Evolutionary conservation across 1,284 basidiomycete species (phyloP).

Genomic region (Apiotrichum gamsii): DNA sequence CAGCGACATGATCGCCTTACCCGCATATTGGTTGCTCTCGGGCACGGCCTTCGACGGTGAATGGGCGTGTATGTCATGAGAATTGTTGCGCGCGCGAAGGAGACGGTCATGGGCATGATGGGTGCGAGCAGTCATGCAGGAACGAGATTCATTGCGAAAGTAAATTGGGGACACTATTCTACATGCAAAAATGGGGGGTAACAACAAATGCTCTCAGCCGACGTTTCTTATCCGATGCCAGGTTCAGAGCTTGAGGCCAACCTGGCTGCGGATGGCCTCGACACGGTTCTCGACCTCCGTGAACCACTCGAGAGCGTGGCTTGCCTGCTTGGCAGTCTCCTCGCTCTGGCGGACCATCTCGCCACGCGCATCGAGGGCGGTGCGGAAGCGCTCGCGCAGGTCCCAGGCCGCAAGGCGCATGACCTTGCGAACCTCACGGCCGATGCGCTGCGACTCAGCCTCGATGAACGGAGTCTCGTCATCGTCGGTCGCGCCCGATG

Average conservation of each 20-base stretch:
- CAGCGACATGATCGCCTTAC: too few species aligned
- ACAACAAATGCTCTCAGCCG: neutral
- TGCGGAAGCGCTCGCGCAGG: constrained; percentile 72
- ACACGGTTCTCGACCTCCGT: constrained; percentile 56
- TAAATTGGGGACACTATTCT: neutral
- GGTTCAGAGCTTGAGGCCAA: constrained; percentile 28
- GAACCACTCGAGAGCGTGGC: constrained; percentile 69
- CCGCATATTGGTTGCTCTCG: too few species aligned
- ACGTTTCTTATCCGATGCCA: neutral
- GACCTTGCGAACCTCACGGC: constrained; percentile 88
- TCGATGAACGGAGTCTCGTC: constrained; percentile 57
- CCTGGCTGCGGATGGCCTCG: constrained; percentile 51
- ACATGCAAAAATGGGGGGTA: neutral
- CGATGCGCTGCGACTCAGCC: constrained; percentile 64
- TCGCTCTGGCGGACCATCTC: constrained; percentile 74
- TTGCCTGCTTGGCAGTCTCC: constrained; percentile 62
- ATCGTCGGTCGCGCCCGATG: constrained; percentile 30
- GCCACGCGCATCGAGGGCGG: constrained; percentile 68
- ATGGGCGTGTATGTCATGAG: too few species aligned
- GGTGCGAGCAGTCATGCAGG: too few species aligned
- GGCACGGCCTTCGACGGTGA: too few species aligned
- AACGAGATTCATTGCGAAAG: neutral
- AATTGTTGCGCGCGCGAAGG: too few species aligned
- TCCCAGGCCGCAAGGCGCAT: constrained; percentile 90
- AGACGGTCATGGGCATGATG: too few species aligned